Evolutionary conservation across 1,139 yeast species (phyloP).

Genomic region (Entelexis paramagnoliae): DNA sequence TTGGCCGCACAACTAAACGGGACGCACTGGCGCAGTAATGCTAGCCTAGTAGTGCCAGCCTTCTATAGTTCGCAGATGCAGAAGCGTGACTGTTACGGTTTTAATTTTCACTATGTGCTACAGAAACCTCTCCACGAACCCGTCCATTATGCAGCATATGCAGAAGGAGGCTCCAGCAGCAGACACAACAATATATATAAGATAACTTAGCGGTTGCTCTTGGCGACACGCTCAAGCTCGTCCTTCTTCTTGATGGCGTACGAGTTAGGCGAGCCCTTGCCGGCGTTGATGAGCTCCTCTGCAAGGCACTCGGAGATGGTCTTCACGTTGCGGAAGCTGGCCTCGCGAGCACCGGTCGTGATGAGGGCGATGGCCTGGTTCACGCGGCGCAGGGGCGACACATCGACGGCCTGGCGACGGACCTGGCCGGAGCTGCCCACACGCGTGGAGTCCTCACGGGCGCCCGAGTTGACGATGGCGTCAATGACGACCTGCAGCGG

Average conservation of each 20-base stretch:
- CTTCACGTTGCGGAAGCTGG: slow-evolving; percentile 99
- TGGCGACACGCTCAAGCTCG: slow-evolving; percentile 99
- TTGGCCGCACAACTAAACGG: too few species aligned
- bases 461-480: slow-evolving; percentile 99
- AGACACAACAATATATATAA: slow-evolving; percentile 9
- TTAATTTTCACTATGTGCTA: slow-evolving; percentile 4
- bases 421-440: slow-evolving; percentile 99
- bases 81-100: neutral
- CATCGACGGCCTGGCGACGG: slow-evolving; percentile 99
- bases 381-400: slow-evolving; percentile 99
- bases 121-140: slow-evolving; percentile 1
- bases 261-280: slow-evolving; percentile 99
- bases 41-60: too few species aligned
- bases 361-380: slow-evolving; percentile 98
- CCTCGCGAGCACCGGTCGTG: slow-evolving; percentile 99
- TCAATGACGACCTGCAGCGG: slow-evolving; percentile 99
- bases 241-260: slow-evolving; percentile 99
- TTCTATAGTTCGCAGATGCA: too few species aligned
- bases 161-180: slow-evolving; percentile 4
- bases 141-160: slow-evolving; percentile 10
- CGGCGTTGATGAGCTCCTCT: slow-evolving; percentile 99
- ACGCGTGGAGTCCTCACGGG: slow-evolving; percentile 99
- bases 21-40: too few species aligned
- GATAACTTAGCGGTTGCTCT: slow-evolving; percentile 89
- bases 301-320: slow-evolving; percentile 99